Conservation (phyloP, 2,329 filamentous ascomycete genomes). For the Mollisia scopiformis region DNA sequence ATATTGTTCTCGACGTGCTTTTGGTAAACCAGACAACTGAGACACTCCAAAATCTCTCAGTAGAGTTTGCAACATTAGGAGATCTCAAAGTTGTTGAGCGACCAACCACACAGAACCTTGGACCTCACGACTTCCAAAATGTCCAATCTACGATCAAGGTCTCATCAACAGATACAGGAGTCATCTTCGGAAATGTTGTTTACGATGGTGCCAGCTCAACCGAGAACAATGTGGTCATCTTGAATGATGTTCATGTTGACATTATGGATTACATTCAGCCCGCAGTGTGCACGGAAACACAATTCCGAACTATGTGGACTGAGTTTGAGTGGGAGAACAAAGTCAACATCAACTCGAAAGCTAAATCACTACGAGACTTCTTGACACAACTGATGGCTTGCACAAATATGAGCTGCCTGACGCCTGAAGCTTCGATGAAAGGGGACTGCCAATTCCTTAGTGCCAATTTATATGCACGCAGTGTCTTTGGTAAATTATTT, state of each 20-base stretch:
- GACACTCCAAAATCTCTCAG: conserved; percentile 93
- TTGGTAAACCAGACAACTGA: conserved; percentile 97
- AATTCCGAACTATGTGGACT: conserved; percentile 99
- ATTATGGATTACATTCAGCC: conserved; percentile 99
- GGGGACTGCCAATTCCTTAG: conserved; percentile 98
- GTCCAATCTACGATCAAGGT: conserved; percentile 99
- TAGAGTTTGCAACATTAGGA: conserved; percentile 97
- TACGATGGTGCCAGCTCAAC: conserved; percentile 93
- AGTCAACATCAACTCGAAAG: conserved; percentile 99
- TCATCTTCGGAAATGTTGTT: conserved; percentile 98
- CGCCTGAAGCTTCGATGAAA: conserved; percentile 93
- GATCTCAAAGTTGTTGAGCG: conserved; percentile 98
- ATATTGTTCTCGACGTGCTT: conserved; percentile 95
- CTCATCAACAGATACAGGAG: conserved; percentile 94
- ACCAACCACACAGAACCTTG: conserved; percentile 93
- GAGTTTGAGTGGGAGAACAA: conserved; percentile 99
- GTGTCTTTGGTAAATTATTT: conserved; percentile 86
- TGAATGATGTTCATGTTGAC: conserved; percentile 97
- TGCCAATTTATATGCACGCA: conserved; percentile 93
- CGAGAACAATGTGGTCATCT: conserved; percentile 94
- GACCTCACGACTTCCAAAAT: conserved; percentile 95
- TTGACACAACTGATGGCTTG: conserved; percentile 93
- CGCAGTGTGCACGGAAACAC: conserved; percentile 92
- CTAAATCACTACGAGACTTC: conserved; percentile 89
- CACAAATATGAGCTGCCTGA: conserved; percentile 98